Conservation (phyloP, 176 grass and related monocot species). For the Carex littledalei region DNA sequence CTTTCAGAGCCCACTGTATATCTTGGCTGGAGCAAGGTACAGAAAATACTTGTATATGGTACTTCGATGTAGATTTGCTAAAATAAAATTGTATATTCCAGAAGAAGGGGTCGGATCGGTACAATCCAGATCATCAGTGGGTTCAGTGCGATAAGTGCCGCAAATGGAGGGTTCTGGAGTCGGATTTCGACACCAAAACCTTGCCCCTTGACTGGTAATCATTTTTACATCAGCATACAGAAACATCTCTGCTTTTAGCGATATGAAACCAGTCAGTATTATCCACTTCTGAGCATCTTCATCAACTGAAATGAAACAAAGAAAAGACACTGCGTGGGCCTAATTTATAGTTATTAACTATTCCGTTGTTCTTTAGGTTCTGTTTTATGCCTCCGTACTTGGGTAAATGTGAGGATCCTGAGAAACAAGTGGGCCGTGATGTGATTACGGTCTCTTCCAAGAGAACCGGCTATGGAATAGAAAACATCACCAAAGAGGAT, state of each 20-base stretch:
- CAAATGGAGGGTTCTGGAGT: conserved; percentile 72
- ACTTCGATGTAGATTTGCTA: conserved; percentile 8
- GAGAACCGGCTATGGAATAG: conserved; percentile 37
- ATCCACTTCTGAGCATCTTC: not conserved
- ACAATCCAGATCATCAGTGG: conserved; percentile 71
- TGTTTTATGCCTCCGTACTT: conserved; percentile 75
- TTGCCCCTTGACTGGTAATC: conserved; percentile 60
- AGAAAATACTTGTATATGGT: conserved; percentile 7
- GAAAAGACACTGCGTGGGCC: not conserved
- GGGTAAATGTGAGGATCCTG: conserved; percentile 55
- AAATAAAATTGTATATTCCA: conserved; percentile 30
- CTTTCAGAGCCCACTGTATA: not conserved
- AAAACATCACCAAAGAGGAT: conserved; percentile 19
- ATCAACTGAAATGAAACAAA: not conserved
- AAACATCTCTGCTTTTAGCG: conserved; percentile 24
- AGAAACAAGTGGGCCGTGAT: conserved; percentile 49
- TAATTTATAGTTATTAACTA: conserved; percentile 19
- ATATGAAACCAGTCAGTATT: not conserved
- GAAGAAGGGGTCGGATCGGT: conserved; percentile 35
- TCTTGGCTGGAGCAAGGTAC: not conserved
- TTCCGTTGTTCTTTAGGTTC: conserved; percentile 48
- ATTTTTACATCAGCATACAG: conserved; percentile 10
- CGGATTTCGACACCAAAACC: conserved; percentile 33
- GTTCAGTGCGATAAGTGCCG: conserved; percentile 77
- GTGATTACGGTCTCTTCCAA: conserved; percentile 47